Conservation (phyloP, 2,329 filamentous ascomycete species). For the Geosmithia flava region DNA sequence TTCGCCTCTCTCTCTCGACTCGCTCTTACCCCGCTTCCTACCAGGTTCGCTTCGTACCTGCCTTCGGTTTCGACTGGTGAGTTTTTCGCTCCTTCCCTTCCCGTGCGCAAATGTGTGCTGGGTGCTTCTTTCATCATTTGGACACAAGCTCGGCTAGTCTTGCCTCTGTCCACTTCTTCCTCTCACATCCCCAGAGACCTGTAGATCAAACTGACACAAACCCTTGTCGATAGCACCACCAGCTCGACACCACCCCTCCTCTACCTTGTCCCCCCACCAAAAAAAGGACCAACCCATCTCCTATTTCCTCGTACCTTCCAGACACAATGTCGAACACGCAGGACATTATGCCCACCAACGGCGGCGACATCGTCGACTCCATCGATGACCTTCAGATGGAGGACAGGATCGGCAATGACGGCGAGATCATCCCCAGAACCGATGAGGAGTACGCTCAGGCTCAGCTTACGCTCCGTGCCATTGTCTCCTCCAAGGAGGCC, state of each 20-base stretch:
- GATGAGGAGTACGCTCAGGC: conserved; percentile 94
- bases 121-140: background rate
- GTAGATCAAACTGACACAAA: background rate
- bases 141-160: background rate
- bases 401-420: conserved; percentile 58
- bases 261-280: background rate
- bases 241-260: background rate
- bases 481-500: conserved; percentile 97
- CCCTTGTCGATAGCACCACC: background rate
- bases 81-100: background rate
- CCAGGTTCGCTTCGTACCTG: background rate
- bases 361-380: conserved; percentile 46
- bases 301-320: conserved; percentile 1
- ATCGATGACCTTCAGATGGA: conserved; percentile 56
- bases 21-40: conserved; percentile 6
- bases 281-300: background rate
- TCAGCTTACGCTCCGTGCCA: conserved; percentile 87
- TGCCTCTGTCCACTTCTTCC: background rate
- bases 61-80: background rate
- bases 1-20: background rate
- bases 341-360: conserved; percentile 42
- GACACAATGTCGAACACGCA: conserved; percentile 49
- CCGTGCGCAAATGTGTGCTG: background rate
- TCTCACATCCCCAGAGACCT: background rate
- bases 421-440: conserved; percentile 73